phyloP scores from a whole-genome alignment of 768 basidiomycete species.

The Russula sp. region DNA sequence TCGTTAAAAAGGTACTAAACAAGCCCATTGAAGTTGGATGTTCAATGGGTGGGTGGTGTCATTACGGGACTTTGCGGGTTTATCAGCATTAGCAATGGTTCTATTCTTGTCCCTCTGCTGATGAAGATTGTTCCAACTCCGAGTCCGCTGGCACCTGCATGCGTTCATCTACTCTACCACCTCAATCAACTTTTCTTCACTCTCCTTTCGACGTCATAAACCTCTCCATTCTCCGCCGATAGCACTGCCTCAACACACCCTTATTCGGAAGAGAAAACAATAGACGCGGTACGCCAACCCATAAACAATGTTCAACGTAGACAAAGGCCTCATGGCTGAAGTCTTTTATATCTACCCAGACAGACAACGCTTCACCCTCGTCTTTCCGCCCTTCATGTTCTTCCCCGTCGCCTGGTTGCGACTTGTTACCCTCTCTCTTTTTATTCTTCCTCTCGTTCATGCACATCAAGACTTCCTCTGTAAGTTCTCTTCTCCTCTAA shows the following conservation, averaged over 20 bases:
- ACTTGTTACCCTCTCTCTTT: constrained; percentile 38
- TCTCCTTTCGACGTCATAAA: background rate
- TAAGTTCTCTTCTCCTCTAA: constrained; percentile 34
- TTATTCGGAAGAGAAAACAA: constrained; percentile 15
- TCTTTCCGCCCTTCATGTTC: constrained; percentile 45
- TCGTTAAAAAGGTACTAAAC: too few relatives aligned
- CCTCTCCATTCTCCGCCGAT: background rate
- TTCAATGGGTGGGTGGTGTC: too few relatives aligned
- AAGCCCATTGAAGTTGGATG: too few relatives aligned
- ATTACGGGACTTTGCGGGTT: too few relatives aligned
- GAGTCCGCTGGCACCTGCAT: constrained; percentile 1
- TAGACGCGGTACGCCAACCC: constrained; percentile 14
- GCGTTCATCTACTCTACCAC: background rate
- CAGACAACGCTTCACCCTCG: constrained; percentile 1
- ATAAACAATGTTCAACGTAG: constrained; percentile 23
- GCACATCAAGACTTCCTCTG: constrained; percentile 56
- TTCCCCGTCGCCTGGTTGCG: constrained; percentile 73
- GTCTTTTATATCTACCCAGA: constrained; percentile 19
- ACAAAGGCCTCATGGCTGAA: constrained; percentile 17
- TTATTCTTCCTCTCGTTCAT: constrained; percentile 35
- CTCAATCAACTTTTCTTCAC: background rate
- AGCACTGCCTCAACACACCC: constrained; percentile 3
- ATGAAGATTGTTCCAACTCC: background rate
- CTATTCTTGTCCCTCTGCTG: too few relatives aligned
- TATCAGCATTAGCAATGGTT: too few relatives aligned